phyloP scores from a whole-genome alignment of 225 moss, liverwort and hornwort genomes.

The Marchantia paleacea region DNA sequence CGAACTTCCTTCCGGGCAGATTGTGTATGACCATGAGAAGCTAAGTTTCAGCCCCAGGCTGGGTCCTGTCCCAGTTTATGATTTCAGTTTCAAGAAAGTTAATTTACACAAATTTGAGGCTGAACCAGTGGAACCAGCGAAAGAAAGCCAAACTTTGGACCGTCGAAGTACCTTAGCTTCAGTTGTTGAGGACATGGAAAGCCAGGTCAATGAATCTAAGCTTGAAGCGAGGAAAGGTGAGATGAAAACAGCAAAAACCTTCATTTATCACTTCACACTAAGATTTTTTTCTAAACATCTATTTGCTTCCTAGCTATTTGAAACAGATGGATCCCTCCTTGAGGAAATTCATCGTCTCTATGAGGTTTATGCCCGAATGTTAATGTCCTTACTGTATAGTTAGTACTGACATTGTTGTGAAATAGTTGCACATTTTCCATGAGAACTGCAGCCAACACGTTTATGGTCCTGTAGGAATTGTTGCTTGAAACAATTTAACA shows the following conservation, averaged over 20 bases:
- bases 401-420: no score
- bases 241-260: background rate
- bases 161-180: background rate
- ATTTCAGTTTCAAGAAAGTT: background rate
- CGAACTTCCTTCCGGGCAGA: background rate
- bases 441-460: no score
- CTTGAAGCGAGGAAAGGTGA: background rate
- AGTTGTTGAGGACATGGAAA: conserved; percentile 19
- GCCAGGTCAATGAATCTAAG: conserved; percentile 16
- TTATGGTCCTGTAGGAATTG: no score
- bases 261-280: background rate
- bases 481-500: no score
- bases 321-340: no score
- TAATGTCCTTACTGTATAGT: no score
- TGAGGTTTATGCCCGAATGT: no score
- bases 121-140: background rate
- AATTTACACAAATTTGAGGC: background rate
- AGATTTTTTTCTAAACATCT: no score
- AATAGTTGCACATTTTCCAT: no score
- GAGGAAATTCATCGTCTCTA: no score
- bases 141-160: no score
- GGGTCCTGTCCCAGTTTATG: background rate
- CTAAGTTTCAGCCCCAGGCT: background rate
- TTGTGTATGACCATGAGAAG: background rate
- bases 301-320: no score